Conservation (phyloP, 805 yeast species). For the Sugiyamaella smithiae region DNA sequence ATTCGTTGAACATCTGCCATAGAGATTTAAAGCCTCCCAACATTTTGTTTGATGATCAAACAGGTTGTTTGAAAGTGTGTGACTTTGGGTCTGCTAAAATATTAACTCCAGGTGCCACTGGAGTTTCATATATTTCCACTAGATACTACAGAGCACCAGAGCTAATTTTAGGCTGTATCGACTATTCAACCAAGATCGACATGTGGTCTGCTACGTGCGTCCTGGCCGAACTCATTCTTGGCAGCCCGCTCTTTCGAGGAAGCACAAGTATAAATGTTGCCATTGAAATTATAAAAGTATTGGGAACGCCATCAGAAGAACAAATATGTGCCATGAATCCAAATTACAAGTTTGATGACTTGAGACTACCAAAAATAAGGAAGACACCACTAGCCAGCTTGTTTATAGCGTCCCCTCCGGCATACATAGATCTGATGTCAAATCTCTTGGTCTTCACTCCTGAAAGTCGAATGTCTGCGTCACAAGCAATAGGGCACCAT, state of each 20-base stretch:
- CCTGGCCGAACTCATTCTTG: slow-evolving; percentile 91
- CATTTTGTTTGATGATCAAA: slow-evolving; percentile 76
- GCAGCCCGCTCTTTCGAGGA: slow-evolving; percentile 98
- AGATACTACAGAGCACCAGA: slow-evolving; percentile 98
- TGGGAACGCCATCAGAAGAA: slow-evolving; percentile 94
- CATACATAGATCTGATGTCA: slow-evolving; percentile 81
- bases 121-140: slow-evolving; percentile 94
- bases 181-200: slow-evolving; percentile 94
- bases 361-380: slow-evolving; percentile 72
- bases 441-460: slow-evolving; percentile 89
- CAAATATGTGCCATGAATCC: slow-evolving; percentile 95
- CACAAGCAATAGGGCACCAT: slow-evolving; percentile 79
- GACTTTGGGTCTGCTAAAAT: slow-evolving; percentile 96
- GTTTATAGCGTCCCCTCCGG: slow-evolving; percentile 76
- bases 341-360: slow-evolving; percentile 77
- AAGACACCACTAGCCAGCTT: slow-evolving; percentile 58
- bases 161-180: slow-evolving; percentile 93
- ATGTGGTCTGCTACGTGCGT: slow-evolving; percentile 95
- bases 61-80: slow-evolving; percentile 84
- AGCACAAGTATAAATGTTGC: slow-evolving; percentile 96
- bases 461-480: slow-evolving; percentile 74
- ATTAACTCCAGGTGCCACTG: slow-evolving; percentile 84
- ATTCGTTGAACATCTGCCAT: slow-evolving; percentile 72
- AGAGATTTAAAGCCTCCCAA: slow-evolving; percentile 92
- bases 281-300: slow-evolving; percentile 91